Base-by-base conservation (phyloP, 2,329 filamentous ascomycete species). In the Nemania sp. region DNA sequence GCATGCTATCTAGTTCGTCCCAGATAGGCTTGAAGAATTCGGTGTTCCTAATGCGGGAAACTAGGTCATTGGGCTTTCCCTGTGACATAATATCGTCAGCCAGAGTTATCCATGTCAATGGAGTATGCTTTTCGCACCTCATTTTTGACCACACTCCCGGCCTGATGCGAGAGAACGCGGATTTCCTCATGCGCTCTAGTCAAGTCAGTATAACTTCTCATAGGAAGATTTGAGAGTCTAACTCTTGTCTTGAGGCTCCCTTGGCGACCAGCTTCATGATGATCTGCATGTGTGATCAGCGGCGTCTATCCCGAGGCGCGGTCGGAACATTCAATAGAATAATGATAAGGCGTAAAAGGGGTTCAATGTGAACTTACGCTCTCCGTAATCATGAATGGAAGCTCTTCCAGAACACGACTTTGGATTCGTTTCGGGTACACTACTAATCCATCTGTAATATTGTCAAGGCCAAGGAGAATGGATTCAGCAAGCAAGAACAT, bases 341-440 rank as follows among this genome's bases (percentile, higher is more conserved):
- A 12, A 45, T 21, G 42, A 9, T 10, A 21, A 11, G 25, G 42
- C 4, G 42, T 18, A 5, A 52, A 40, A 4, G 25, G 7, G 3
- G 3, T 29, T 7, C 25, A 29, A 3, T 29, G 4, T 50, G 9
- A 49, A 46, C 62, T 52, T 55, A 65, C 60, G 29, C 62, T 69
- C 56, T 74, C 72, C 1, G 71, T 92, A 7, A 87, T 83, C 89
- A 94, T 96, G 78, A 97, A 96, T 1, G 93, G 93, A 13, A 97
- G 84, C 50, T 74, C 69, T 48, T 71, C 65, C 12, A 96, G 83
- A 47, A 96, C 80, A 64, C 83, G 87, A 60, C 83, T 80, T 62
- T 82, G 80, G 73, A 96, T 91, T 57, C 87, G 81, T 58, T 85
- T 83, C 21, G 91, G 90, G 76, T 96, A 97, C 40, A 97, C 84